Evolutionary conservation across 371 early-diverging fungal genomes (phyloP).

Genomic region (Mortierella sp.): DNA sequence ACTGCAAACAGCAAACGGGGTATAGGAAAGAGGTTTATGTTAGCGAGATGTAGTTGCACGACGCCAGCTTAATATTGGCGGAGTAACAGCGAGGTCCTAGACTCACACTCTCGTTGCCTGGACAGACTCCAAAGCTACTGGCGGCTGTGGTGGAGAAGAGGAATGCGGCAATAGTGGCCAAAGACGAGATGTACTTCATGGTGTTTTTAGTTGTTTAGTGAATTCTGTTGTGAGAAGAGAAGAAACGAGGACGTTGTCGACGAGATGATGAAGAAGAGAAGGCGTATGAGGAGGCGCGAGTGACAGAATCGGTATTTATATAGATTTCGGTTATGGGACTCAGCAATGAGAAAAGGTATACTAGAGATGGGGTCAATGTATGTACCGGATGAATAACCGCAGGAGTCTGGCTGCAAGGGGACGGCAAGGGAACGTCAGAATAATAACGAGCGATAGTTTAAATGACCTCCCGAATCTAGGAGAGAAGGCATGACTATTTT

Average conservation of each 20-base stretch:
- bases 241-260: not conserved
- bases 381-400: not conserved
- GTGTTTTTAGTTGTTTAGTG: not conserved
- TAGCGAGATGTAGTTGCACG: not conserved
- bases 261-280: not conserved
- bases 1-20: not conserved
- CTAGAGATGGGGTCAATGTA: not conserved
- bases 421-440: not conserved
- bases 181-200: slow-evolving; percentile 19
- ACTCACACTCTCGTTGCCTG: not conserved
- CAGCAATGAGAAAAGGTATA: too few species aligned
- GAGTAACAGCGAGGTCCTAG: not conserved
- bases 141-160: not conserved
- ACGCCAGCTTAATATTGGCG: not conserved
- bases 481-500: not conserved
- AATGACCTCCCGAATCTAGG: not conserved
- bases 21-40: not conserved
- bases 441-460: not conserved
- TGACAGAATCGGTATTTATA: too few species aligned
- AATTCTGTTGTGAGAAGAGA: slow-evolving; percentile 2
- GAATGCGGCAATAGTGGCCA: slow-evolving; percentile 8
- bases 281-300: not conserved
- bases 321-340: too few species aligned
- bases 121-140: not conserved
- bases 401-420: not conserved